A percentile compares a stretch with the other conserved stretches of the same genome.
These are phyloP conservation scores for Lichina pygmaea DNA, from an alignment of 495 filamentous ascomycete species.

Conservation along the genomic window DNA sequence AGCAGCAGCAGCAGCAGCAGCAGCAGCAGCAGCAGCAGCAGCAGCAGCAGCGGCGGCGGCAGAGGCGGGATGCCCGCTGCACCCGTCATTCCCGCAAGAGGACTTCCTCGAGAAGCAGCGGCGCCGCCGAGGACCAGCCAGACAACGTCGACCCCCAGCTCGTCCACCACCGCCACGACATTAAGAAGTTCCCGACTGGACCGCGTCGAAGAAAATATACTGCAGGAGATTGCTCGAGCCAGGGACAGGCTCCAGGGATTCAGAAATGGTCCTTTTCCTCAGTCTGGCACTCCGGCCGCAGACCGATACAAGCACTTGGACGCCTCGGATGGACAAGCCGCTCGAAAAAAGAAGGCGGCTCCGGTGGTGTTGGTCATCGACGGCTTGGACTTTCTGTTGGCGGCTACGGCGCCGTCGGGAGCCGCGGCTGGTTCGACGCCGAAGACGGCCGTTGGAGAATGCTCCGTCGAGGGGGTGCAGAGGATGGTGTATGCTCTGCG, in stretches of 20 bases:
- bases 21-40: background rate
- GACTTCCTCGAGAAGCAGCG: too few relatives aligned
- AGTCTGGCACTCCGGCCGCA: too few relatives aligned
- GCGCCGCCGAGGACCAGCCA: too few relatives aligned
- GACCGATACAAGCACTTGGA: too few relatives aligned
- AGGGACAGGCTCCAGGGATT: background rate
- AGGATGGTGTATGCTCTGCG: too few relatives aligned
- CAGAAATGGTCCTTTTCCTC: background rate
- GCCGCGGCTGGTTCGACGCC: too few relatives aligned
- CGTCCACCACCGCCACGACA: constrained; percentile 4
- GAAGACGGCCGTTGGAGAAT: too few relatives aligned
- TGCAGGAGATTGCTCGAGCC: background rate
- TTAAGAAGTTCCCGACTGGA: background rate
- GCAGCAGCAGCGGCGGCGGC: background rate
- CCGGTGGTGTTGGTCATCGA: background rate
- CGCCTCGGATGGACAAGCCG: too few relatives aligned
- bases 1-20: background rate
- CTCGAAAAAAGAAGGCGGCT: too few relatives aligned
- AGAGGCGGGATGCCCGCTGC: background rate
- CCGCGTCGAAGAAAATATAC: background rate
- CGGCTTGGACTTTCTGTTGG: background rate
- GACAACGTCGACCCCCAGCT: constrained; percentile 5
- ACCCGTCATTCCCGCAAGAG: too few relatives aligned
- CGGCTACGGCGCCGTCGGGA: background rate
- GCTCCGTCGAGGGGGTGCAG: too few relatives aligned